phyloP scores from a whole-genome alignment of 164 flowering plant species.

The Magnolia changhungtana region DNA sequence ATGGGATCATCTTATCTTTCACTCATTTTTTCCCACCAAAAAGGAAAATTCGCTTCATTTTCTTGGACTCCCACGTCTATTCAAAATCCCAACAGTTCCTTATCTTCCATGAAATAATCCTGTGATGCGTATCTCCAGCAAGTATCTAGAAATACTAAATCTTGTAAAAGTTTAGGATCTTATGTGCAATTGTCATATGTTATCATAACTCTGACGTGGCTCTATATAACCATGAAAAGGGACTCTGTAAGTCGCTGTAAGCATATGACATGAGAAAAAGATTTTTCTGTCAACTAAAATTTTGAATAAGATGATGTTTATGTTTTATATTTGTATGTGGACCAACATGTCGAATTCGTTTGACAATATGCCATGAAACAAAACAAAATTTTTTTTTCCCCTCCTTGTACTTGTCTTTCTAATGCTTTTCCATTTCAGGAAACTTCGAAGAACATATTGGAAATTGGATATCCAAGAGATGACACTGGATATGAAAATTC shows the following conservation, averaged over 20 bases:
- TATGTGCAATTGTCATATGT: background rate
- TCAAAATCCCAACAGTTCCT: background rate
- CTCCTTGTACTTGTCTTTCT: background rate
- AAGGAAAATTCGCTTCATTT: background rate
- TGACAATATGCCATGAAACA: too few species aligned
- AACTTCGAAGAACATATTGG: constrained; percentile 8
- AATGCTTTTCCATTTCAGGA: constrained; percentile 17
- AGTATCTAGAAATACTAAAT: background rate
- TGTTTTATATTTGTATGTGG: too few species aligned
- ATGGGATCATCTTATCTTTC: background rate
- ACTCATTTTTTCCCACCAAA: background rate
- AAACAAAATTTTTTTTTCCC: background rate
- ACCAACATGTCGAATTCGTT: too few species aligned
- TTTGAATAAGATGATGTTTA: background rate
- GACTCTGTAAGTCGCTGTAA: background rate
- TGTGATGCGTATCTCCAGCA: background rate
- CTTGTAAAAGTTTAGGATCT: background rate
- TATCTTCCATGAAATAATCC: background rate
- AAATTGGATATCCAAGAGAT: constrained; percentile 15
- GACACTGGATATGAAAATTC: constrained; percentile 33
- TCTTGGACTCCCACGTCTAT: background rate
- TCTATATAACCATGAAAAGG: background rate
- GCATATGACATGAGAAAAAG: background rate
- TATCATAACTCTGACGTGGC: too few species aligned
- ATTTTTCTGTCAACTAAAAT: background rate